Evolutionary conservation across 768 basidiomycete species (phyloP).

Genomic region (Chalciporus piperatus): DNA sequence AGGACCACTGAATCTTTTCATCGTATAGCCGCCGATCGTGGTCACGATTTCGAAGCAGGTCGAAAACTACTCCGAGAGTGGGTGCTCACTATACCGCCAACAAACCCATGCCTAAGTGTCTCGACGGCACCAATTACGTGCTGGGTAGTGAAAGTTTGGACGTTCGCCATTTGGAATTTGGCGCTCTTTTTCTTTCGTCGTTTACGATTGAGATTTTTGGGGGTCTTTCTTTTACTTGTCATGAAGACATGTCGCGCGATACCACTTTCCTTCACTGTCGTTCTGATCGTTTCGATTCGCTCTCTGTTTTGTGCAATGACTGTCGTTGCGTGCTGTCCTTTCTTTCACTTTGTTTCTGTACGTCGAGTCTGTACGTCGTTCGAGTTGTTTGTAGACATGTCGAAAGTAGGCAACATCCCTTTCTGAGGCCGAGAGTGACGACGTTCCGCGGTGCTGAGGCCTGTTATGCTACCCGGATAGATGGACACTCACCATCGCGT

Average conservation of each 20-base stretch:
- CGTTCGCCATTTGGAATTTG: neutral
- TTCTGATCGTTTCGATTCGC: neutral
- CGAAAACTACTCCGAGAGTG: constrained; percentile 8
- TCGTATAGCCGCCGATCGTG: constrained; percentile 14
- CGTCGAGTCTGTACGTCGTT: neutral
- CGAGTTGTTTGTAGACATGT: too few relatives aligned
- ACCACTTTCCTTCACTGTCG: neutral
- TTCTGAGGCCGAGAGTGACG: too few relatives aligned
- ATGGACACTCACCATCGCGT: too few relatives aligned
- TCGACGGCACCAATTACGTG: too few relatives aligned
- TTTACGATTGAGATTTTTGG: neutral
- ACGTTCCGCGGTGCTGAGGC: too few relatives aligned
- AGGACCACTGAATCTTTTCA: too few relatives aligned
- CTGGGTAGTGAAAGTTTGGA: neutral
- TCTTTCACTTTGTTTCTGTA: too few relatives aligned
- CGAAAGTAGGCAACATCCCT: too few relatives aligned
- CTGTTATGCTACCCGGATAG: too few relatives aligned
- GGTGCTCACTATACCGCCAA: too few relatives aligned
- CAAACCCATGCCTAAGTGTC: too few relatives aligned
- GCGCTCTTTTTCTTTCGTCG: neutral
- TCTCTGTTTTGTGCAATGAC: neutral
- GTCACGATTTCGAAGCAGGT: constrained; percentile 12
- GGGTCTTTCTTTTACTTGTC: neutral
- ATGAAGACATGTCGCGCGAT: too few relatives aligned
- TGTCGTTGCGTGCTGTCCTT: neutral